Evolutionary conservation across 495 filamentous ascomycete genomes (phyloP), one percentile per base, ranked within the genome.

Genomic region (Penicillium cinerascens): DNA sequence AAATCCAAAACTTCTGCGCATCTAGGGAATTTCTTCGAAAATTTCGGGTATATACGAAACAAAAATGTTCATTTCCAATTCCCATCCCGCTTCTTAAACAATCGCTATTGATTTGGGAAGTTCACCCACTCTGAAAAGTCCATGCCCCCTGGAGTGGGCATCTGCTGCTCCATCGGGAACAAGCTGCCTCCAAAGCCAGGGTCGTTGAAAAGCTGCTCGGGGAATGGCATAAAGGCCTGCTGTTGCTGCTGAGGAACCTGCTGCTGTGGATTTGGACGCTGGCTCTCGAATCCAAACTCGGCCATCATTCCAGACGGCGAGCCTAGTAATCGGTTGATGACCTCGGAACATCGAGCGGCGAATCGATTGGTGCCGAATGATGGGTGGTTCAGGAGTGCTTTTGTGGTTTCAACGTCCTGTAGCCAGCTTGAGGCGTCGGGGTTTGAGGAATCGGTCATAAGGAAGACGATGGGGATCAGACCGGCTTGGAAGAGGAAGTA

Each of bases 401-500:
- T 77, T 5, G 77, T 76, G 5, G 72, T 67, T 60, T 72, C 69
- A 23, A 79, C 70, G 41, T 78, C 75, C 40, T 74, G 68, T 16
- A 75, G 60, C 77, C 77, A 79, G 33, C 55, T 54, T 6, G 66
- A 56, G 9, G 75, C 73, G 18, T 73, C 71, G 13, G 73, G 63
- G 38, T 68, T 74, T 13, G 67, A 67, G 0, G 77, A 72, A 37
- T 77, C 72, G 10, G 70, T 79, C 67, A 75, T 76, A 18, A 81
- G 64, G 41, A 76, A 71, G 40, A 81, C 72, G 37, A 75, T 66
- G 1, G 78, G 78, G 27, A 81, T 79, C 0, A 81, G 51, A 11
- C 66, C 74, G 16, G 78, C 77, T 64, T 81, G 78, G 64, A 81
- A 81, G 17, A 81, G 72, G 57, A 80, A 81, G 53, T 81, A 78